Percentiles rank a stretch among this genome's conserved stretches.
phyloP scores from a whole-genome alignment of 2,329 filamentous ascomycete genomes.

The Penicillium oxalicum region DNA sequence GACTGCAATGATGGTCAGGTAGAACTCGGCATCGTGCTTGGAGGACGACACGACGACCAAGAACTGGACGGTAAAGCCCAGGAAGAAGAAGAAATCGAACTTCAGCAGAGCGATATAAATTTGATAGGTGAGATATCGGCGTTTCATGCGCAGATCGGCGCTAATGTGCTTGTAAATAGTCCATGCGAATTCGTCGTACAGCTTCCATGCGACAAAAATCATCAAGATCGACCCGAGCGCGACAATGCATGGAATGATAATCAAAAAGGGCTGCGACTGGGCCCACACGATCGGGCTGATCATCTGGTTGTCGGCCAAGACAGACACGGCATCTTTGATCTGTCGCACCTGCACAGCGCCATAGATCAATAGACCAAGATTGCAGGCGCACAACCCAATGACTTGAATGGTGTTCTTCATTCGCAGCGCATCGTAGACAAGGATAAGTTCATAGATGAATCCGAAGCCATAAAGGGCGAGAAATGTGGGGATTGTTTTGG shows the following conservation, averaged over 20 bases:
- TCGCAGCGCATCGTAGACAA: conserved; percentile 89
- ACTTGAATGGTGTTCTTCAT: conserved; percentile 98
- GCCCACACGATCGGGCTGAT: conserved; percentile 58
- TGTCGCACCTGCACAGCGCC: conserved; percentile 89
- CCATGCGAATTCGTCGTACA: conserved; percentile 98
- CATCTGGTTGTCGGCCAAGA: conserved; percentile 44
- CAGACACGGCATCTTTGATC: conserved; percentile 65
- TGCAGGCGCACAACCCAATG: conserved; percentile 90
- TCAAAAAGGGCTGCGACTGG: conserved; percentile 66
- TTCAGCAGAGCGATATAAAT: conserved; percentile 97
- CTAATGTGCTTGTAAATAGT: conserved; percentile 99
- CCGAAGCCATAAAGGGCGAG: conserved; percentile 95
- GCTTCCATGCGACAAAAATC: conserved; percentile 78
- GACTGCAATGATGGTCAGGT: conserved; percentile 80
- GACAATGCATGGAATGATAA: conserved; percentile 81
- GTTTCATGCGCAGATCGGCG: conserved; percentile 93
- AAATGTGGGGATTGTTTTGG: conserved; percentile 80
- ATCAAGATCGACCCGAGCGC: conserved; percentile 68
- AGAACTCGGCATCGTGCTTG: conserved; percentile 67
- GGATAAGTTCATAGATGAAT: conserved; percentile 82
- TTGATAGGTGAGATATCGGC: conserved; percentile 94
- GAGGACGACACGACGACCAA: conserved; percentile 79
- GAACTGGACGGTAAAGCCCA: conserved; percentile 97
- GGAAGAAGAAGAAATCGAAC: conserved; percentile 99
- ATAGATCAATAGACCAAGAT: conserved; percentile 85